phyloP scores from a whole-genome alignment of 257 asterid genomes.

The Thymus mandschuricus region DNA sequence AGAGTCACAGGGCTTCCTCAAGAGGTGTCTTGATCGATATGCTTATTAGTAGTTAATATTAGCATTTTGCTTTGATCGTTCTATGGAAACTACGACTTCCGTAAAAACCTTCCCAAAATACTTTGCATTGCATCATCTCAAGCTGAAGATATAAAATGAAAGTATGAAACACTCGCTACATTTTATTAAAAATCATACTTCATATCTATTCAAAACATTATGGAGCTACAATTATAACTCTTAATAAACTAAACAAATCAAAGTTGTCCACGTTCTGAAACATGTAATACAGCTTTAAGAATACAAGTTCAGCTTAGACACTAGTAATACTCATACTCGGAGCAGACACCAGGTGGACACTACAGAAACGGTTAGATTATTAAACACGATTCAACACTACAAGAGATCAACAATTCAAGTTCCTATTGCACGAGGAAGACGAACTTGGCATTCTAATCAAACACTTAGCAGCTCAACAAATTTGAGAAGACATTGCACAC shows the following conservation, averaged over 20 bases:
- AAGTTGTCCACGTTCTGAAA: too few relatives aligned
- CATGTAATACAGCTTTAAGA: too few relatives aligned
- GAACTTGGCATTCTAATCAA: not conserved
- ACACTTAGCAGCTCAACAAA: not conserved
- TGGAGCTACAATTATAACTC: too few relatives aligned
- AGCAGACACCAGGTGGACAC: too few relatives aligned
- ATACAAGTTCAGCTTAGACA: too few relatives aligned
- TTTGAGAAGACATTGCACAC: not conserved
- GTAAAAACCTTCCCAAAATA: not conserved
- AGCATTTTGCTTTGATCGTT: not conserved
- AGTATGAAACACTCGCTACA: not conserved
- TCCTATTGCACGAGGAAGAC: not conserved
- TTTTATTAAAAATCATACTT: not conserved
- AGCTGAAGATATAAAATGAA: not conserved
- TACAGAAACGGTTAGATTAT: too few relatives aligned
- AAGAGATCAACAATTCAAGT: not conserved
- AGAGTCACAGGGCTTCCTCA: not conserved
- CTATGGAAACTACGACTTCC: slow-evolving; percentile 7
- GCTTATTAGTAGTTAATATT: not conserved
- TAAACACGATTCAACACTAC: not conserved
- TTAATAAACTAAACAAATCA: too few relatives aligned
- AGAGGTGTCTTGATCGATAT: not conserved
- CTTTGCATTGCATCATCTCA: not conserved
- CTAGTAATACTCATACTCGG: too few relatives aligned
- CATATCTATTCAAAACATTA: too few relatives aligned